Evolutionary conservation across 2,329 filamentous ascomycete species (phyloP), one percentile per base, ranked within the genome.

Genomic region (Aureobasidium zeae): DNA sequence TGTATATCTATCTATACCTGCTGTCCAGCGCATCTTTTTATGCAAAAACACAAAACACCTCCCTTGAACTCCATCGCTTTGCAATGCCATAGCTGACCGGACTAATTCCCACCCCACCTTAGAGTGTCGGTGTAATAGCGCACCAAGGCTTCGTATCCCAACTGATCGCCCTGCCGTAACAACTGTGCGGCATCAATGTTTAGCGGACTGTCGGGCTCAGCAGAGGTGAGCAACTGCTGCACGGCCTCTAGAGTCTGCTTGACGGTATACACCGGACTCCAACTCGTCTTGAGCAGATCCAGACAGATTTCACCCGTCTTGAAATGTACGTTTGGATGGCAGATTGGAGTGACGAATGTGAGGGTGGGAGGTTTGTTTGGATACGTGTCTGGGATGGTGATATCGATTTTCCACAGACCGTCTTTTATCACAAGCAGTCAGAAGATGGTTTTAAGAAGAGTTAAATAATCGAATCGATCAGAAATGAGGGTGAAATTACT

Each of bases 301-400:
- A 96, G 77, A 63, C 91, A 98, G 58, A 98, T 91, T 65, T 95
- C 88, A 53, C 91, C 91, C 2, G 78, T 87, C 53, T 70, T 67
- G 59, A 77, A 78, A 49, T 74, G 68, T 33, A 83, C 78, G 64
- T 95, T 95, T 35, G 88, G 80, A 67, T 94, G 87, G 56, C 86
- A 83, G 52, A 93, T 78, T 49, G 79, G 77, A 25, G 87, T 98
- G n/a, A 72, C 67, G 68, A 98, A 98, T 46, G 66, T 71, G 52
- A 98, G 81, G 29, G 69, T 73, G 1, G 91, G 91, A 1, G 91
- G 82, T 1, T 74, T 65, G 46, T 83, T 72, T 3, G 91, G 91
- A 65, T 98, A 96, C 29, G 74, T 76, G 0, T 74, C 53, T 0
- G 91, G 88, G 55, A 96, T 75, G 38, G 69, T 60, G 62, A 98